phyloP scores from a whole-genome alignment of 495 filamentous ascomycete genomes.

The Aspergillus haitiensis region DNA sequence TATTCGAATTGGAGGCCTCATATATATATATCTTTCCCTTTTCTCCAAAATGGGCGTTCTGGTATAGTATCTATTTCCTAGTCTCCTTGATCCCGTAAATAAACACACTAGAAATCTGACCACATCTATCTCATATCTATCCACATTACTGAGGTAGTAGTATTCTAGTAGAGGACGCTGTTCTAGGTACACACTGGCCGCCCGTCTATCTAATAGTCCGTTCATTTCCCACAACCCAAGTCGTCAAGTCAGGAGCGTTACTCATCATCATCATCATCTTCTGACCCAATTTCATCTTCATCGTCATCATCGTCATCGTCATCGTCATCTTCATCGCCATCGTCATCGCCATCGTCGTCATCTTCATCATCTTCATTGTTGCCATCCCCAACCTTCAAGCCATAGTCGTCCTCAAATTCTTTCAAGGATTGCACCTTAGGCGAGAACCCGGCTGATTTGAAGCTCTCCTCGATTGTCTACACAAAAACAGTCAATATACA shows the following conservation, averaged over 20 bases:
- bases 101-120: no score
- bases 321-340: constrained; percentile 61
- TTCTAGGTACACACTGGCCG: background rate
- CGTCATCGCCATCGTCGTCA: constrained; percentile 58
- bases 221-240: no score
- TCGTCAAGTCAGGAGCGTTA: constrained; percentile 4
- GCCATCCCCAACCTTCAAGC: constrained; percentile 67
- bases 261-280: constrained; percentile 35
- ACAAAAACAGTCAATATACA: constrained; percentile 17
- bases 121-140: no score
- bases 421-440: constrained; percentile 72
- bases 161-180: no score
- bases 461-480: constrained; percentile 68
- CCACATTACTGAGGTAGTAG: no score
- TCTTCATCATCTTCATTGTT: constrained; percentile 66
- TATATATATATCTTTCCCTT: no score
- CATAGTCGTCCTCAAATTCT: constrained; percentile 90
- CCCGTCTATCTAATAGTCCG: background rate
- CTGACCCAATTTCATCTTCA: constrained; percentile 47
- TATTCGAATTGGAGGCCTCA: no score
- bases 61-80: no score
- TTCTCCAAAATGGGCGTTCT: no score
- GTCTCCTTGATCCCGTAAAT: no score
- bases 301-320: constrained; percentile 43
- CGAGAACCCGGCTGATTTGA: constrained; percentile 73